Conservation (phyloP, 345 rosid species). For the Carallia brachiata region DNA sequence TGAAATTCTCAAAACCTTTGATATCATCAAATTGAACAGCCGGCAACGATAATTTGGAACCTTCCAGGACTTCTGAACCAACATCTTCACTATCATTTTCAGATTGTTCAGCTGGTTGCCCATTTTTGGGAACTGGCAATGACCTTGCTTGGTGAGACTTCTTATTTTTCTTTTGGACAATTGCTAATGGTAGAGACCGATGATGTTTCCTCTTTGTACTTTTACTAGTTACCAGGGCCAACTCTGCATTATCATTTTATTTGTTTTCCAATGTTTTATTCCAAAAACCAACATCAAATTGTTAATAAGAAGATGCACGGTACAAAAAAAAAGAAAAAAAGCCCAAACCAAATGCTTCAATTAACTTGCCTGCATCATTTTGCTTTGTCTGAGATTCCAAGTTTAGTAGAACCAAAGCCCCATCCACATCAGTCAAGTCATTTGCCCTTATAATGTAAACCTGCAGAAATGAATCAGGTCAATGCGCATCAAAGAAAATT, state of each 20-base stretch:
- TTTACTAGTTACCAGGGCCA: conserved; percentile 7
- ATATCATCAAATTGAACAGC: conserved; percentile 42
- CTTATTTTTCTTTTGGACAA: conserved; percentile 41
- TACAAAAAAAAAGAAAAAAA: not conserved
- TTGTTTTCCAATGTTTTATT: conserved; percentile 11
- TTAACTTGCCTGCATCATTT: conserved; percentile 46
- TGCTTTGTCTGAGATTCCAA: conserved; percentile 54
- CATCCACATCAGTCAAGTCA: conserved; percentile 58
- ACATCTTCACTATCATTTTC: conserved; percentile 67
- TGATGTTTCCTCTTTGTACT: conserved; percentile 40
- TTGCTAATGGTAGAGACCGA: conserved; percentile 44
- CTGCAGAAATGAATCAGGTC: conserved; percentile 31
- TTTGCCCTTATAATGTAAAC: conserved; percentile 58
- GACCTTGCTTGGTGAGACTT: conserved; percentile 22
- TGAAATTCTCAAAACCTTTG: conserved; percentile 43
- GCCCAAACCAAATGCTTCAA: conserved; percentile 6
- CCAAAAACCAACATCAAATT: conserved; percentile 11
- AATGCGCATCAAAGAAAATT: not conserved
- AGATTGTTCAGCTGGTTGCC: conserved; percentile 42
- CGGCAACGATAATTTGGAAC: conserved; percentile 39
- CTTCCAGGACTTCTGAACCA: conserved; percentile 63
- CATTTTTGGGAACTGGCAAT: conserved; percentile 18
- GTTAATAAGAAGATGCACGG: conserved; percentile 4
- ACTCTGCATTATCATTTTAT: conserved; percentile 25
- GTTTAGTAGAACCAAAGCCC: conserved; percentile 63